Evolutionary conservation across 129 eudicot species (phyloP), one percentile per base, ranked within the genome.

Genomic region (Centrapalus pauciflorus): DNA sequence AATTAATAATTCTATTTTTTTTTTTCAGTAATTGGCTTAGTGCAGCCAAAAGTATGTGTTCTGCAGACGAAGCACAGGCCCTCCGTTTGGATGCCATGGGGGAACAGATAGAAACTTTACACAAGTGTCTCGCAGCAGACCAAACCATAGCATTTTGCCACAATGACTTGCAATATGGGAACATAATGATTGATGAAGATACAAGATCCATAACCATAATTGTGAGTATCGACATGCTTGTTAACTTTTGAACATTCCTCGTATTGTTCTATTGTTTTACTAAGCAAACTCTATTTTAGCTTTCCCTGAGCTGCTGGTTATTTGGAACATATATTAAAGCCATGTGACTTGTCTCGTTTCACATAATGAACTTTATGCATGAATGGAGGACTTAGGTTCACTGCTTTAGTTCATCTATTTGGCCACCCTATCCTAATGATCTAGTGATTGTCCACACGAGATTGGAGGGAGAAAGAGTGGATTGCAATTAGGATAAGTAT

Each of bases 121-220:
- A 86, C 30, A 82, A 72, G 64, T 73, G 57, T 46, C 82, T 89
- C 43, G 41, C 79, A n/a, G 64, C 71, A 32, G 83, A 67, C 71
- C 66, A 66, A 63, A 81, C 5, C 13, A 38, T 82, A 50, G 90
- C 85, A 49, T 94, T 89, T 80, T 94, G 99, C 83, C 99, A 94
- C 88, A 94, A 86, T 76, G 99, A 94, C 52, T 76, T 94, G 66
- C 99, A 94, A 26, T 94, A 94, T 82, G 99, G 99, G 45, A 94
- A 94, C 83, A 89, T 94, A 73, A 94, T 94, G 99, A 89, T 94
- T 54, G 84, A 89, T 55, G 99, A 94, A 74, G 90, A 86, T 63
- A 86, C 95, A 20, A 80, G 75, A 79, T 79, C 78, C 35, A 65
- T 94, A 67, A 94, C 99, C 70, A 79, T 94, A 40, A 94, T 94